Evolutionary conservation across 768 basidiomycete genomes (phyloP).

Genomic region (Sarcodon aspratus): DNA sequence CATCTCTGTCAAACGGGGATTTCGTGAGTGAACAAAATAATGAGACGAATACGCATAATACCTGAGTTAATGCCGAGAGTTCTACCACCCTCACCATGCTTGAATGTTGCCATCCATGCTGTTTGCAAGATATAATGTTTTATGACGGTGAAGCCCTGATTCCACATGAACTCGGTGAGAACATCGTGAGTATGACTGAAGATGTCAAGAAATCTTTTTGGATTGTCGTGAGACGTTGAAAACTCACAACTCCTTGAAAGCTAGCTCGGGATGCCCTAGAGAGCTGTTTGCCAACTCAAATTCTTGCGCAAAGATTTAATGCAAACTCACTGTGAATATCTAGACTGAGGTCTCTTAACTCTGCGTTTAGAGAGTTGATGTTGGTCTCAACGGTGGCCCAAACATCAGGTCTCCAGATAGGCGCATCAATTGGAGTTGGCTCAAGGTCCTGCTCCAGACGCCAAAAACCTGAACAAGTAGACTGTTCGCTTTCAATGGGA

Average conservation of each 20-base stretch:
- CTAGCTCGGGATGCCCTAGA: slow-evolving; percentile 59
- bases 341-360: slow-evolving; percentile 50
- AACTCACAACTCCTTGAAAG: slow-evolving; percentile 53
- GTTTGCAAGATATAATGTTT: slow-evolving; percentile 54
- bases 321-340: slow-evolving; percentile 53
- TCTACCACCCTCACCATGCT: slow-evolving; percentile 53
- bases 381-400: slow-evolving; percentile 47
- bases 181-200: slow-evolving; percentile 56
- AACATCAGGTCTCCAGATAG: slow-evolving; percentile 45
- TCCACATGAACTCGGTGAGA: slow-evolving; percentile 54
- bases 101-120: slow-evolving; percentile 64
- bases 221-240: not conserved
- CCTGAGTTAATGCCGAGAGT: slow-evolving; percentile 66
- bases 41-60: not conserved
- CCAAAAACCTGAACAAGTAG: not conserved
- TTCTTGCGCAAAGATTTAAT: not conserved
- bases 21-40: not conserved
- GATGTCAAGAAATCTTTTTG: not conserved
- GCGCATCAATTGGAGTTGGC: not conserved
- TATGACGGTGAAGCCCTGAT: slow-evolving; percentile 54
- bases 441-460: not conserved
- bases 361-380: slow-evolving; percentile 39
- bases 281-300: not conserved
- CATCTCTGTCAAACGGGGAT: slow-evolving; percentile 28
- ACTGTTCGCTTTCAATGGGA: too few species aligned